These are phyloP conservation scores for Pestalotiopsis sp. DNA, from an alignment of 2,329 filamentous ascomycete species.

Conservation along the genomic window DNA sequence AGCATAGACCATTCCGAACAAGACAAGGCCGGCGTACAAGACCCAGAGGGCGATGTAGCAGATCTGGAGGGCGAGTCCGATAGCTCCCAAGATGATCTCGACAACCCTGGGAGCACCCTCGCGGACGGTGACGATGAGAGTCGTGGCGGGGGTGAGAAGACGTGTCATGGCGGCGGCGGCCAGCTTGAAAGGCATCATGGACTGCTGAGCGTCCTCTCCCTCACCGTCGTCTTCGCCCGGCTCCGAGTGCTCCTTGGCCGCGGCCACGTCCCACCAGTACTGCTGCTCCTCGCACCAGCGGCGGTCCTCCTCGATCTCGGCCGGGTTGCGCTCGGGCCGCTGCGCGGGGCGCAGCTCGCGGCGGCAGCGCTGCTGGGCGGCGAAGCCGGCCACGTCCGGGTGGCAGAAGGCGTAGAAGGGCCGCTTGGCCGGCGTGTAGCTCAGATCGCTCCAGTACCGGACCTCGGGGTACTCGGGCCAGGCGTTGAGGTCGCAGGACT, in stretches of 20 bases:
- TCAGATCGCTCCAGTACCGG: neutral
- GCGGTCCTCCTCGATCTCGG: neutral
- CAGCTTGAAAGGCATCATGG: no score
- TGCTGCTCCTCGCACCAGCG: neutral
- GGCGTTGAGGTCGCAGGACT: neutral
- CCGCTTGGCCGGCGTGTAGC: neutral
- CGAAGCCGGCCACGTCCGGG: neutral
- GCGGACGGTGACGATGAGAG: no score
- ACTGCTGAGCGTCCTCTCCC: neutral
- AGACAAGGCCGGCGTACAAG: no score
- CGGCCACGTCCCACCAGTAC: neutral
- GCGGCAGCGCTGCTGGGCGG: neutral
- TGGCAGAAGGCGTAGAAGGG: neutral
- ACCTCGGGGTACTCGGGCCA: neutral
- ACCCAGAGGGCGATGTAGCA: no score
- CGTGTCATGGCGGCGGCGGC: no score
- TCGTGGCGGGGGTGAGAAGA: no score
- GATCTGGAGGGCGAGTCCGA: no score
- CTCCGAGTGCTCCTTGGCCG: neutral
- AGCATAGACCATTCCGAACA: no score
- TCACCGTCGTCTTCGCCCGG: neutral
- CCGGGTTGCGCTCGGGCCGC: neutral
- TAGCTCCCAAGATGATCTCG: no score
- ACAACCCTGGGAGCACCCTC: no score
- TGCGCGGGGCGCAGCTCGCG: neutral